Base-by-base conservation (phyloP, 768 basidiomycete species). In the Podaxis sp. region DNA sequence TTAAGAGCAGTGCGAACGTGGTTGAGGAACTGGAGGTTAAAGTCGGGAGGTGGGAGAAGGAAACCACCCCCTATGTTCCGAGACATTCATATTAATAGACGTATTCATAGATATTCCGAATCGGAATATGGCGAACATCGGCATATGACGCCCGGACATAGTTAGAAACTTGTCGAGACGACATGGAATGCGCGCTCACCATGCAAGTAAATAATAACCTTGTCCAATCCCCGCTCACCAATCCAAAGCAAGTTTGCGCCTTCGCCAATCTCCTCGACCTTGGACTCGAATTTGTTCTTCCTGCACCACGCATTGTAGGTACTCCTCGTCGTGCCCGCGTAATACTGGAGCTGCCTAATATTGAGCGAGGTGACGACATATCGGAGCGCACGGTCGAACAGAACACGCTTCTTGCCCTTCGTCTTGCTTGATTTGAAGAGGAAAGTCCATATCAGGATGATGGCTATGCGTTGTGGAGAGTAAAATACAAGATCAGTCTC, bases 191-290 rank as follows among this genome's bases (percentile, higher is more conserved):
- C 2, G 6, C 13, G 54, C 68, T 48, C 46, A 69, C 68, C 68
- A 59, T 67, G 68, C 2, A 67, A 40, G 54, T 65, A 69, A 13
- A 69, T 38, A 7, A 69, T 36, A 33, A 69, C 66, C n/a, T 66
- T 64, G 22, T 69, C 65, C 39, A 64, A 56, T 36, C 57, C 53
- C 36, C 66, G 59, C 36, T 67, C 64, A 5, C 67, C 63, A 19
- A 64, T 54, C 65, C 67, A 70, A 24, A 68, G 59, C 9, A 68
- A 36, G 24, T 68, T 64, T 1, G 64, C 61, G 2, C 48, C 64
- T 46, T 66, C 67, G n/a, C 42, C 62, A 33, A 66, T 62, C 15
- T 26, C 48, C 39, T 68, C 68, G 1, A 64, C 24, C 8, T 33
- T 11, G 13, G 53, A 44, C 13, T 46, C 53, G 8, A 54, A 11